phyloP scores from a whole-genome alignment of 148 eudicot species.

The Silene uniflora region DNA sequence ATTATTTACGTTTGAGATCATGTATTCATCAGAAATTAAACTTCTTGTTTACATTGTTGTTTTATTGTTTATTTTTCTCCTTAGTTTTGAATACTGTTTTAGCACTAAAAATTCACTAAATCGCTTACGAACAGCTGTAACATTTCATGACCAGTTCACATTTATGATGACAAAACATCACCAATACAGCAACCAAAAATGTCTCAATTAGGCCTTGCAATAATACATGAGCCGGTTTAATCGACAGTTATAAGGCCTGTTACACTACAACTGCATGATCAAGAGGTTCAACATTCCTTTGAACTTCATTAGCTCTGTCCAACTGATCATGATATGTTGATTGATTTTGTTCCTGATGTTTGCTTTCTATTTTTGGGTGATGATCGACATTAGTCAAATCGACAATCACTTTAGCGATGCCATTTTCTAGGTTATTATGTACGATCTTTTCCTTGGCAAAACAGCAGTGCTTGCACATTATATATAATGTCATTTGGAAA shows the following conservation, averaged over 20 bases:
- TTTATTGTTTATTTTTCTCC: no score
- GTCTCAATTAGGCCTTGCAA: no score
- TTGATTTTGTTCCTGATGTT: not conserved
- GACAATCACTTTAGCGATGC: not conserved
- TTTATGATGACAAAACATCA: no score
- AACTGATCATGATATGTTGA: not conserved
- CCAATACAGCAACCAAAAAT: no score
- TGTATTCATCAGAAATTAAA: not conserved
- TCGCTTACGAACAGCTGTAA: no score
- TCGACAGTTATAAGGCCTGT: no score
- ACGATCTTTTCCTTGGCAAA: not conserved
- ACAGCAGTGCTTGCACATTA: conserved; percentile 33
- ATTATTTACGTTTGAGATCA: not conserved
- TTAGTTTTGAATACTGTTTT: no score
- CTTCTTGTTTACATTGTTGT: not conserved
- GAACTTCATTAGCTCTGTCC: not conserved
- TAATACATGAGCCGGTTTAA: no score
- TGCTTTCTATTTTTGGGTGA: not conserved
- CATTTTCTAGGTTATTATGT: not conserved
- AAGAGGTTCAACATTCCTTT: not conserved
- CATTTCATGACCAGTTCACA: no score
- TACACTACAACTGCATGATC: not conserved
- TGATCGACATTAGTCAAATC: not conserved
- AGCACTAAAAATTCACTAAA: no score
- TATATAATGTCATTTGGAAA: conserved; percentile 48